These are phyloP conservation scores for Crithidia mellificae DNA, from an alignment of 208 protist species.

Conservation along the genomic window DNA sequence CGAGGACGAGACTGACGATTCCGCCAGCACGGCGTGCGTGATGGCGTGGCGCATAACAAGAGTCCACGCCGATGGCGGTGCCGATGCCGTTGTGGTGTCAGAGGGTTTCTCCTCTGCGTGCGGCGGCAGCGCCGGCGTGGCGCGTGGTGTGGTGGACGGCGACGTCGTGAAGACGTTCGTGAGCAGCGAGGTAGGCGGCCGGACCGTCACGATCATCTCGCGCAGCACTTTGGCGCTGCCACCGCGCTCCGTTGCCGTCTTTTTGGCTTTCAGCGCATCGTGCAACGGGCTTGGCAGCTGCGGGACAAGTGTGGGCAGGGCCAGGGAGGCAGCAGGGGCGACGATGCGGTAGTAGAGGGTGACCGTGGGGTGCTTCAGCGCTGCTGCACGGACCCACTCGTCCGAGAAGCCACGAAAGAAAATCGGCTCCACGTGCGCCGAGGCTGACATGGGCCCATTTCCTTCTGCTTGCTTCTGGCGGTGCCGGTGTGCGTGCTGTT, in stretches of 20 bases:
- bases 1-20: neutral
- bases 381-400: constrained; percentile 10
- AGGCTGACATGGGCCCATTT: neutral
- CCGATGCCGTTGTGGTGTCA: no score
- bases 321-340: constrained; percentile 8
- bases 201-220: constrained; percentile 21
- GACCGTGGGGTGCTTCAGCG: neutral
- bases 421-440: constrained; percentile 10
- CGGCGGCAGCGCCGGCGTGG: neutral
- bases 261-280: neutral
- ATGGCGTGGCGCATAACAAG: constrained; percentile 21
- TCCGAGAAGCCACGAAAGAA: constrained; percentile 21
- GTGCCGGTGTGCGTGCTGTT: neutral
- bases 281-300: constrained; percentile 5
- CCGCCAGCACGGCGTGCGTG: constrained; percentile 19
- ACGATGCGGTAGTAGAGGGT: constrained; percentile 35
- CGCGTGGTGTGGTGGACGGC: neutral
- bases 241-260: neutral
- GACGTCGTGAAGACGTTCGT: constrained; percentile 1
- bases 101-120: neutral
- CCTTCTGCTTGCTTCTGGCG: no score
- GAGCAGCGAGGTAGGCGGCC: constrained; percentile 5
- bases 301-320: constrained; percentile 8
- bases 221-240: constrained; percentile 9
- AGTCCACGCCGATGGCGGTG: constrained; percentile 1